phyloP scores from a whole-genome alignment of 768 basidiomycete genomes.

The Galerina sulciceps region DNA sequence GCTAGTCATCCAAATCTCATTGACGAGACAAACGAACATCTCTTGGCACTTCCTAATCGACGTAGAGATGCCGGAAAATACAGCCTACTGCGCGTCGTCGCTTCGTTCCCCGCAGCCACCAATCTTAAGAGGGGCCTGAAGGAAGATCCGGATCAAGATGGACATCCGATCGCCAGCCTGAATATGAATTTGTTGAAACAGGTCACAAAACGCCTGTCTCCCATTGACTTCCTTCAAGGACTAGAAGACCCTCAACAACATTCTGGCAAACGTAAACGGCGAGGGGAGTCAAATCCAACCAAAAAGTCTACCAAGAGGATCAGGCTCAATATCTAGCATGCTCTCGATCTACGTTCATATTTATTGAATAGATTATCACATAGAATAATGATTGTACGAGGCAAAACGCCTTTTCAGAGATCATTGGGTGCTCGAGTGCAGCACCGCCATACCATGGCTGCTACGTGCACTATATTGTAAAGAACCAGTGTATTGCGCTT shows the following conservation, averaged over 20 bases:
- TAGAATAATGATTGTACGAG: too few relatives aligned
- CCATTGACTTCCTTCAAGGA: constrained; percentile 37
- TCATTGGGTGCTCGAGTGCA: too few relatives aligned
- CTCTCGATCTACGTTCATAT: not conserved
- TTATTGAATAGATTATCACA: too few relatives aligned
- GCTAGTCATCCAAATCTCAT: constrained; percentile 34
- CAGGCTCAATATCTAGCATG: constrained; percentile 16
- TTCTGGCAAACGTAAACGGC: constrained; percentile 26
- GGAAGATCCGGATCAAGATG: constrained; percentile 41
- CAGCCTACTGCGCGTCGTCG: constrained; percentile 44
- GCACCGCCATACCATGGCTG: too few relatives aligned
- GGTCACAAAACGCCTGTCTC: constrained; percentile 39
- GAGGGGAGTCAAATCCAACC: not conserved
- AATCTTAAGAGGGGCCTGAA: constrained; percentile 39
- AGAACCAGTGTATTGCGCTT: too few relatives aligned
- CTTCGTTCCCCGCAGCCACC: constrained; percentile 44
- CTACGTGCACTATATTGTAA: too few relatives aligned
- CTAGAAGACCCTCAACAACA: constrained; percentile 30
- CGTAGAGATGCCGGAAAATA: constrained; percentile 41
- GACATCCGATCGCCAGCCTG: constrained; percentile 44
- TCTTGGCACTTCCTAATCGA: constrained; percentile 36
- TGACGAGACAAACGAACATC: constrained; percentile 23
- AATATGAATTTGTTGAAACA: constrained; percentile 44
- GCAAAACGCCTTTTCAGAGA: too few relatives aligned
- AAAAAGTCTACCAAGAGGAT: constrained; percentile 17